Evolutionary conservation across 2,329 filamentous ascomycete species (phyloP).

Genomic region (Colletotrichum cuscutae): DNA sequence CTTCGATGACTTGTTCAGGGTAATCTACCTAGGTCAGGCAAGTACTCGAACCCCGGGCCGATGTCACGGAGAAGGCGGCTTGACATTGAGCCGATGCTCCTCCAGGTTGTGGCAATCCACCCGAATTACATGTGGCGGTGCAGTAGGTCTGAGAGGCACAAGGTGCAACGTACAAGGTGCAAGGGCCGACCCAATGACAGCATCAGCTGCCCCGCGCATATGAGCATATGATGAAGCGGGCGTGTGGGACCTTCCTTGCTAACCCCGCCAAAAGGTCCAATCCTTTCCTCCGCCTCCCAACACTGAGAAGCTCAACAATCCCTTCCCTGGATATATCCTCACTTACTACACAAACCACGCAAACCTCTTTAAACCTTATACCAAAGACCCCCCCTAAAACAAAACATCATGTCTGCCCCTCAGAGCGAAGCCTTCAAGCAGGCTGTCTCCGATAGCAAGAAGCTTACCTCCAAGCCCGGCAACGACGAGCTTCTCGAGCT

Average conservation of each 20-base stretch:
- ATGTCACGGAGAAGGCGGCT: neutral
- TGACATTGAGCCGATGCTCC: neutral
- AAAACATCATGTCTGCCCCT: constrained; percentile 50
- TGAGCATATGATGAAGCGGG: constrained; percentile 32
- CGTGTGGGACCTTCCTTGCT: constrained; percentile 20
- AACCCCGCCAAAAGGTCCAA: constrained; percentile 34
- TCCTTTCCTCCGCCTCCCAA: constrained; percentile 28
- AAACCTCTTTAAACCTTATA: neutral
- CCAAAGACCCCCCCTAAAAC: neutral
- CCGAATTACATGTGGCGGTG: constrained; percentile 24
- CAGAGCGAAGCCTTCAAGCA: constrained; percentile 61
- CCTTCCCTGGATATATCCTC: constrained; percentile 2
- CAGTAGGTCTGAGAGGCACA: constrained; percentile 1
- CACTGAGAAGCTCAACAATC: constrained; percentile 32
- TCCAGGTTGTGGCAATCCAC: neutral
- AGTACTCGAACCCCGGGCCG: no score
- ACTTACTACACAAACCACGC: neutral
- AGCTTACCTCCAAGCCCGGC: constrained; percentile 72
- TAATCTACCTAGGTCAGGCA: no score
- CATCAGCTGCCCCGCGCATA: constrained; percentile 35
- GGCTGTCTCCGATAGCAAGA: constrained; percentile 72
- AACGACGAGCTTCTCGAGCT: constrained; percentile 73
- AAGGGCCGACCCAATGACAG: constrained; percentile 25
- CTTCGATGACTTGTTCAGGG: neutral
- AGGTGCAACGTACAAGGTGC: neutral